These are phyloP conservation scores for Eimeria sp. DNA, from an alignment of 169 alveolate genomes.

Conservation along the genomic window DNA sequence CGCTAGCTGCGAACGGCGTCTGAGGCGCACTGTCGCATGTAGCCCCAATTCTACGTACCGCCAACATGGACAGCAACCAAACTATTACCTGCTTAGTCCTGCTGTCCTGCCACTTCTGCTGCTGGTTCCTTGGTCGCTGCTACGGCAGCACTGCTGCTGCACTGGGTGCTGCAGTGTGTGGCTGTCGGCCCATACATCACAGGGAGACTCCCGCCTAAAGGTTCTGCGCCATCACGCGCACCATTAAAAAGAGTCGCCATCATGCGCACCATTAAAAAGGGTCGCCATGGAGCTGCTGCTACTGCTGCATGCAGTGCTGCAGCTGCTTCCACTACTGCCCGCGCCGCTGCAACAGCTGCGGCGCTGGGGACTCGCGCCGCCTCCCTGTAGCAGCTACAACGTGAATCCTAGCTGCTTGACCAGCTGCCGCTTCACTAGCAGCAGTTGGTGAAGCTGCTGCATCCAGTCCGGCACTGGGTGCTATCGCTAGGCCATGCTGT, in stretches of 20 bases:
- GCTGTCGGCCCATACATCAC: not conserved
- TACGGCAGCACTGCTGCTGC: not conserved
- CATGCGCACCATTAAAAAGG: not conserved
- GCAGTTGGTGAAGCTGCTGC: not conserved
- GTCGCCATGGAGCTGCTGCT: not conserved
- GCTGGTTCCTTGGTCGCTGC: not conserved
- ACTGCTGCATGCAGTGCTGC: slow-evolving; percentile 33
- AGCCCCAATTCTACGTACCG: not conserved
- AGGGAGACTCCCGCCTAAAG: not conserved
- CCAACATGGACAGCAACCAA: not conserved
- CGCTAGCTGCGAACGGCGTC: not conserved
- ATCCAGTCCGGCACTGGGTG: not conserved
- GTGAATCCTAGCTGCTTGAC: too few relatives aligned
- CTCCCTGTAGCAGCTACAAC: too few relatives aligned
- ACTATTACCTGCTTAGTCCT: not conserved
- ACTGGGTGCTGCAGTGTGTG: not conserved
- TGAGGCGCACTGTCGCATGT: not conserved
- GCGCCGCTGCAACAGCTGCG: slow-evolving; percentile 2
- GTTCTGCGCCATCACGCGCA: not conserved
- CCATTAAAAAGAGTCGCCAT: not conserved
- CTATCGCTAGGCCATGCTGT: not conserved
- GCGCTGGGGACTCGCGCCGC: not conserved
- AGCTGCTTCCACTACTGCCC: not conserved
- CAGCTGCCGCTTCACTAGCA: not conserved
- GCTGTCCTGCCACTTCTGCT: not conserved